Base-by-base conservation (phyloP, 2,329 filamentous ascomycete genomes). In the Arthroderma sp. region DNA sequence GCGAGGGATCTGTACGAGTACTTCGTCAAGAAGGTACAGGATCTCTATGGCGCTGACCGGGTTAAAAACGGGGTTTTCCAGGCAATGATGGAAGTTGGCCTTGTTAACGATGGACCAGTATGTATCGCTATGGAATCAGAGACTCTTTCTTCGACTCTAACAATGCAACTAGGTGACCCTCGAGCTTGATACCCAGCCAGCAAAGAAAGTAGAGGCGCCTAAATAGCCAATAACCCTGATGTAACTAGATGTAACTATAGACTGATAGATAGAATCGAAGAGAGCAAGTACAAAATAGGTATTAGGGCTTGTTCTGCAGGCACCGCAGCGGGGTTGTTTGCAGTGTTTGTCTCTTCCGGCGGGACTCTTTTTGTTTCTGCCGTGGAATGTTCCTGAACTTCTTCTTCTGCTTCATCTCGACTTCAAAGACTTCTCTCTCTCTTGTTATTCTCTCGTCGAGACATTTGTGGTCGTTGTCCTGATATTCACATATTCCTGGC, bases 51-150 rank as follows among this genome's bases (percentile, higher is more conserved):
- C 4, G 63, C 75, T 5, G 83, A 86, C 6, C 80, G 74, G 51
- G 88, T 98, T 47, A 87, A 94, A 61, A 82, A 98, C 60, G 91
- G 93, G n/a, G 79, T 89, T 29, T 98, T 98, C 62, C 89, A 94
- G 59, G 91, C 91, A 41, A 95, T 94, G 88, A 98, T 98, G 91
- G 83, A 96, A 58, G 89, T 98, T 47, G 83, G 84, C 40, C 66
- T 95, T 29, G 80, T 95, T 41, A 96, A 96, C 53, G 89, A 96
- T 57, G 77, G 78, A 57, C 78, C 78, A 67, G 42, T 48, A 49
- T 40, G 44, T 48, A 31, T 36, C 32, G 22, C 32, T 39, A 8
- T n/a, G n/a, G n/a, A n/a, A n/a, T n/a, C n/a, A n/a, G n/a, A n/a
- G n/a, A n/a, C n/a, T n/a, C n/a, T n/a, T n/a, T 33, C 15, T 31